Base-by-base conservation (phyloP, 75 land plant genomes). In the Selaginella tamariscina region DNA sequence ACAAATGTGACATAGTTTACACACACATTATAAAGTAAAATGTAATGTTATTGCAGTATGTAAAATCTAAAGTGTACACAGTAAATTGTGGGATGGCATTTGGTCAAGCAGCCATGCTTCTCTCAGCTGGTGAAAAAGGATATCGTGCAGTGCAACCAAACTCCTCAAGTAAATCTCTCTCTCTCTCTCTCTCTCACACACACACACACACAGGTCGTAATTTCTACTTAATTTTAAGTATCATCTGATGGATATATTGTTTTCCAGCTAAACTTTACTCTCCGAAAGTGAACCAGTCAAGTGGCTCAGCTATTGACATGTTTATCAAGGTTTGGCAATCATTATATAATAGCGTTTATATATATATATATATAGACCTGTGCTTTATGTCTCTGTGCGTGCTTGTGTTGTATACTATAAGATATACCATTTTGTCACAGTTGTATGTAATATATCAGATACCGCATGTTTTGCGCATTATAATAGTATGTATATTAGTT, bases 61-160 rank as follows among this genome's bases (percentile, higher is more conserved):
- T 81, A 64, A 81, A 84, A 67, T 71, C 89, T 54, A 76, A 80
- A 63, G 87, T 89, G 24, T 86, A 83, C 56, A 93, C 96, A 0
- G 72, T 93, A 44, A 93, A 93, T 59, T 73, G 78, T 71, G 88
- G 90, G 29, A 79, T 65, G 78, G 98, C 98, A 30, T 81, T 75
- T 70, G 98, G 98, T 29, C 98, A 93, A 74, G 98, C 98, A 69
- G 95, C 83, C 54, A 89, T 89, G 98, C 84, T 93, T 32, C 69
- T 93, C 1, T 71, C 91, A 24, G 60, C 81, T 32, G 98, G 95
- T 54, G 76, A 83, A 1, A 89, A 86, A 75, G 98, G 98, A 26
- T 80, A 28, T 56, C 94, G 98, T 72, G 85, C 80, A 62, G 54
- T 84, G 28, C 84, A 78, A 72, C 98, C 98, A 21, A 78, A 80